Evolutionary conservation across 345 rosid genomes (phyloP).

Genomic region (Euphorbia lathyris): DNA sequence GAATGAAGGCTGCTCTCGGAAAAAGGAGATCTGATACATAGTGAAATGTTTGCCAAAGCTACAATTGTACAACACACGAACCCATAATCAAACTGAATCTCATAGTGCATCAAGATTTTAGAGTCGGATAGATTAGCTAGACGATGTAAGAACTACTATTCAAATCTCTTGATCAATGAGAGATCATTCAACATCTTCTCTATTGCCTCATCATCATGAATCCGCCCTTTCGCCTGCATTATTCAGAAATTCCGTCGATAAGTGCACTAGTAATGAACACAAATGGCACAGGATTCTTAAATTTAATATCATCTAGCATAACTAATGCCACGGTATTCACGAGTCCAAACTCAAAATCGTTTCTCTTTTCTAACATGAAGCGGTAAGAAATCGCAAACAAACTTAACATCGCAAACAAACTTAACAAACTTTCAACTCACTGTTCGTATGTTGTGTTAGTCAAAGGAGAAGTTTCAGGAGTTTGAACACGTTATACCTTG

Average conservation of each 20-base stretch:
- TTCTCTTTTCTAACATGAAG: background rate
- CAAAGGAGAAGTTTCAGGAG: background rate
- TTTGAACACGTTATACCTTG: slow-evolving; percentile 45
- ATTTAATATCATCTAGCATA: no score
- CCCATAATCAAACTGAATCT: background rate
- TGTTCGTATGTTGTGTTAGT: background rate
- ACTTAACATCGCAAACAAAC: no score
- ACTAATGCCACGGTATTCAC: background rate
- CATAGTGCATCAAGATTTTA: background rate
- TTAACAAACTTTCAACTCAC: background rate
- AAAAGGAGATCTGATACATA: no score
- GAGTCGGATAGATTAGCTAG: background rate
- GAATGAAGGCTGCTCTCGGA: no score
- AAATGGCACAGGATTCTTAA: background rate
- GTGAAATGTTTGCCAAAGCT: background rate
- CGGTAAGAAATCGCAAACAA: background rate
- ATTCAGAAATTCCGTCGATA: slow-evolving; percentile 4
- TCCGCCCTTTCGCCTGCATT: slow-evolving; percentile 80
- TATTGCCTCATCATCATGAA: slow-evolving; percentile 75
- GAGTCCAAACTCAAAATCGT: background rate
- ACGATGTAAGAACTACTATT: slow-evolving; percentile 26
- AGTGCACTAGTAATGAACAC: background rate
- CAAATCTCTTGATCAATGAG: slow-evolving; percentile 83
- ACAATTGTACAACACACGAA: background rate
- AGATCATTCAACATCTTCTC: slow-evolving; percentile 91